Conservation (phyloP, 1,284 basidiomycete genomes). For the Inonotus hispidus region DNA sequence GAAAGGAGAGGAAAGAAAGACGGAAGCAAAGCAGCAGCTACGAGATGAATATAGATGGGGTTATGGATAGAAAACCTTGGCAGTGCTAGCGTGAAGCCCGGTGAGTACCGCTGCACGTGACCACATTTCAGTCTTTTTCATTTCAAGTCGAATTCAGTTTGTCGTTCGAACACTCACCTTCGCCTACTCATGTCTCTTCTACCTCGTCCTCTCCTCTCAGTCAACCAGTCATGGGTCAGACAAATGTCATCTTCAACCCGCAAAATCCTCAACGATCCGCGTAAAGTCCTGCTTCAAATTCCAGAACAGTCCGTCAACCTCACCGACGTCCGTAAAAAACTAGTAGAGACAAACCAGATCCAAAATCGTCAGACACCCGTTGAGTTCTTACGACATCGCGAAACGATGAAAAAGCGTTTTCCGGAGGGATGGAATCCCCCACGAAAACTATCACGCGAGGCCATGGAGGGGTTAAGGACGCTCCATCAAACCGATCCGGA, state of each 20-base stretch:
- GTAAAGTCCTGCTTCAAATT: neutral
- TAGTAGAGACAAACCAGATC: neutral
- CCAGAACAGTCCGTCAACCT: neutral
- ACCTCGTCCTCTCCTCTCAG: neutral
- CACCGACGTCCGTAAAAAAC: neutral
- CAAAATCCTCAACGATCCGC: neutral
- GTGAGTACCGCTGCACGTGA: neutral
- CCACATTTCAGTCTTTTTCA: neutral
- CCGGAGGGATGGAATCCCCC: conserved; percentile 83
- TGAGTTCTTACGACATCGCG: conserved; percentile 50
- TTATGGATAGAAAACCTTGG: neutral
- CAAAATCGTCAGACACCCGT: neutral
- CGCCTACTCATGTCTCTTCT: neutral
- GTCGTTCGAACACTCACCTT: neutral
- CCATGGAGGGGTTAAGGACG: conserved; percentile 80
- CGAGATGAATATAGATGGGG: neutral
- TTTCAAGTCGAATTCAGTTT: neutral
- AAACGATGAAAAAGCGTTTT: conserved; percentile 53
- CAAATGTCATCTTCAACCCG: neutral
- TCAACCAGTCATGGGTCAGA: neutral
- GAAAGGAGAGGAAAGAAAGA: conserved; percentile 1
- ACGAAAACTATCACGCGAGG: conserved; percentile 82
- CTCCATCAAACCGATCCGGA: conserved; percentile 68
- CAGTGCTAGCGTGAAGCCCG: neutral
- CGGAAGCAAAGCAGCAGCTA: neutral